Evolutionary conservation across 2,329 filamentous ascomycete species (phyloP).

Genomic region (Seiridium unicorne): DNA sequence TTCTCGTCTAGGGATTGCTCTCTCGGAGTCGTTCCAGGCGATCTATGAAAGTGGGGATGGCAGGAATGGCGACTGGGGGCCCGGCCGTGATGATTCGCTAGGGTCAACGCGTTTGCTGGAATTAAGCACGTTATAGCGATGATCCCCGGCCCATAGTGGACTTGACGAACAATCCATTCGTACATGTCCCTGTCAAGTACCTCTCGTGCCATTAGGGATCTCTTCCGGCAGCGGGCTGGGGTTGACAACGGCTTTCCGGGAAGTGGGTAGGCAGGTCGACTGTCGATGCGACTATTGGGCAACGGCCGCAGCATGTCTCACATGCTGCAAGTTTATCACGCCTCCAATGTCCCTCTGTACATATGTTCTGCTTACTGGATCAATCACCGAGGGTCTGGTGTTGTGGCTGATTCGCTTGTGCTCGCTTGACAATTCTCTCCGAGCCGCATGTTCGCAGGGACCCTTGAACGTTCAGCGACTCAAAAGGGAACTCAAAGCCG

Average conservation of each 20-base stretch:
- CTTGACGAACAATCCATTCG: not conserved
- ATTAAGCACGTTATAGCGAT: not conserved
- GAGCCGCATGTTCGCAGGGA: not conserved
- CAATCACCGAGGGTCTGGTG: not conserved
- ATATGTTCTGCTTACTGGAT: not conserved
- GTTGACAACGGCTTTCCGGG: not conserved
- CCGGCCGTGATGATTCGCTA: not conserved
- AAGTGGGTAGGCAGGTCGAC: not conserved
- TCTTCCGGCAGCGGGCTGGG: no score
- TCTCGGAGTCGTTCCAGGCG: not conserved
- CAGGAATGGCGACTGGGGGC: no score
- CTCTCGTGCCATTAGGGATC: no score
- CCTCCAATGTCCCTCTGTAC: no score
- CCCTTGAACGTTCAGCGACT: no score
- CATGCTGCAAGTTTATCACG: not conserved
- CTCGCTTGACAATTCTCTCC: not conserved
- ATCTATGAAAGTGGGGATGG: no score
- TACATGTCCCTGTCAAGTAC: not conserved
- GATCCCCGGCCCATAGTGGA: not conserved
- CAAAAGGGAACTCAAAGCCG: no score
- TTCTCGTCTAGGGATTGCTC: not conserved
- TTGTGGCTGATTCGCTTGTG: not conserved
- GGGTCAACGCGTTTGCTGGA: not conserved
- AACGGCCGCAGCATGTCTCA: not conserved
- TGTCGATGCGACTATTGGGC: not conserved